Evolutionary conservation across 2,329 filamentous ascomycete genomes (phyloP), one percentile per base, ranked within the genome.

Genomic region (Nothopassalora personata): DNA sequence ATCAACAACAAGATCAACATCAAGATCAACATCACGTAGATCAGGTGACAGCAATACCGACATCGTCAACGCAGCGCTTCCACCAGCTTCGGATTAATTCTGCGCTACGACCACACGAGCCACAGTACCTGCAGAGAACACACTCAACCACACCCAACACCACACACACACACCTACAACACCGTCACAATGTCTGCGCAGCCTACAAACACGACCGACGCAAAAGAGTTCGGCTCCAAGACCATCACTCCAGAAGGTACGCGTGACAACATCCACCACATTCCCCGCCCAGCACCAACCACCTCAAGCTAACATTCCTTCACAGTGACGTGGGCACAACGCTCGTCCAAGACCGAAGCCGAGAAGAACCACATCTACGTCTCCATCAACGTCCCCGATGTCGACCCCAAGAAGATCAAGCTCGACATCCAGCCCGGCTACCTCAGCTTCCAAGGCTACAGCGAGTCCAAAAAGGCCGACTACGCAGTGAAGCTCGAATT

Each of bases 261-360:
- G 66, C 31, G 1, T 13, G 23, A 23, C 23, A 23, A 23, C 23
- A 23, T 27, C 10, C 4, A 43, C 5, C 15, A 18, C 39, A 43
- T 43, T 9, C 31, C 2, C 27, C 23, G 18, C 18, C 63, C 60
- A 50, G 18, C 31, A 19, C 33, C 28, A 34, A 51, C n/a, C 30
- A 31, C 53, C n/a, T 3, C 51, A 56, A 48, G 53, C 65, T 69
- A 60, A 71, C 66, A 65, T 54, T 52, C 58, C 13, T 3, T 1
- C 64, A 60, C 71, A 97, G 94, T 99, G 70, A 89, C 91, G 77
- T 99, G 94, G 94, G 93, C 94, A 67, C 94, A 99, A 82, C 92
- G 94, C 82, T 97, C 93, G 50, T 94, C 87, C 72, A 80, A 77
- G 69, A 81, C 81, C 67, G 92, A 97, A 57, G 75, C 89, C 58